These are phyloP conservation scores for Pinus albicaulis DNA, from an alignment of 75 land plant genomes.

Conservation along the genomic window DNA sequence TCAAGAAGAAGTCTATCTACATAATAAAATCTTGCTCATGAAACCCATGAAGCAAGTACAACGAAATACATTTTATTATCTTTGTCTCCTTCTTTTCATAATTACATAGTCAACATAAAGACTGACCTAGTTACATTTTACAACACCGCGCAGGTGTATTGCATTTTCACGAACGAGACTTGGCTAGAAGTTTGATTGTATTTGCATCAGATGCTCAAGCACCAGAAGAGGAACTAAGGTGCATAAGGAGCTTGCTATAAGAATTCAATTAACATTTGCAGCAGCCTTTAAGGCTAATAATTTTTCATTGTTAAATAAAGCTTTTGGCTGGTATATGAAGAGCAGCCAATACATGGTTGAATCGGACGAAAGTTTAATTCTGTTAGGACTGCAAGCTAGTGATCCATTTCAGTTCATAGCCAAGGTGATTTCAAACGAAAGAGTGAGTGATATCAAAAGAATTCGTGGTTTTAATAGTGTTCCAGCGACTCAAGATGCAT, in stretches of 20 bases:
- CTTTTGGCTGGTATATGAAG: not conserved
- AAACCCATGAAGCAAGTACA: no score
- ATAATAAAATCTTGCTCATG: no score
- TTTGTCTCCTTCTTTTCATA: no score
- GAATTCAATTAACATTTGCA: not conserved
- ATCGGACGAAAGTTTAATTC: not conserved
- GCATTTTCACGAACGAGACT: no score
- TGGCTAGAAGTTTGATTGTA: not conserved
- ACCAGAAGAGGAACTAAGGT: not conserved
- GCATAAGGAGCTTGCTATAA: not conserved
- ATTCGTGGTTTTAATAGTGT: not conserved
- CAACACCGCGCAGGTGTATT: no score
- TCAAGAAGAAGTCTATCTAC: no score
- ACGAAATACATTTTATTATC: no score
- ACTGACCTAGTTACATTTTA: no score
- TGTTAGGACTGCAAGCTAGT: not conserved
- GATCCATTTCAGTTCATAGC: slow-evolving; percentile 8
- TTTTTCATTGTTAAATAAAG: not conserved
- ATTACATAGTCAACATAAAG: no score
- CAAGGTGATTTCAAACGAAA: not conserved
- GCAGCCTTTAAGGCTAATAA: not conserved
- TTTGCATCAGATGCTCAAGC: not conserved
- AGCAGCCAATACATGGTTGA: not conserved
- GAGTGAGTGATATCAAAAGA: not conserved
- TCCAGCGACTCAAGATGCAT: not conserved